phyloP scores from a whole-genome alignment of 768 basidiomycete genomes.

The Lepiota brunneoincarnata region DNA sequence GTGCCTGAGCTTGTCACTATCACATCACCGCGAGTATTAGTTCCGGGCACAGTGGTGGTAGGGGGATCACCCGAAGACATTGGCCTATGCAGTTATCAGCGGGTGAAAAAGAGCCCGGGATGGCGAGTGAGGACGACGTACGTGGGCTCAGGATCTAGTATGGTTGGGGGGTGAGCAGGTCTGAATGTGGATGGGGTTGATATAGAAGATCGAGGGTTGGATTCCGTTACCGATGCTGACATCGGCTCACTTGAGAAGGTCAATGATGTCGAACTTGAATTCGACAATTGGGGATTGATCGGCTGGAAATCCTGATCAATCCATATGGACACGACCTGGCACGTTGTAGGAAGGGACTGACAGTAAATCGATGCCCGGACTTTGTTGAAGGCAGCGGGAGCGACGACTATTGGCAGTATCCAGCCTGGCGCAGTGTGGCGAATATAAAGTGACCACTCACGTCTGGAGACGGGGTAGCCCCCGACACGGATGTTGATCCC shows the following conservation, averaged over 20 bases:
- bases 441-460: background rate
- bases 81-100: background rate
- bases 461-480: background rate
- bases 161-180: background rate
- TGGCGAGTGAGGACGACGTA: background rate
- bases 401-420: background rate
- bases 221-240: conserved; percentile 8
- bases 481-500: background rate
- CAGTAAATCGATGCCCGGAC: background rate
- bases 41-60: background rate
- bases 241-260: conserved; percentile 4
- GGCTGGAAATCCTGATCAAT: background rate
- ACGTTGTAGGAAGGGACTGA: conserved; percentile 1
- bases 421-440: background rate
- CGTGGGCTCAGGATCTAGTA: background rate
- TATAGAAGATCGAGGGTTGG: conserved; percentile 4
- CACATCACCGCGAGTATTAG: background rate
- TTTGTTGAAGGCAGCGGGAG: background rate
- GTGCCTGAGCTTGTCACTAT: background rate
- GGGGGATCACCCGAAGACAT: conserved; percentile 3
- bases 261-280: background rate
- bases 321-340: background rate
- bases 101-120: background rate
- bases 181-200: background rate
- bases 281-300: conserved; percentile 6